Percentiles rank a stretch among this genome's conserved stretches.
Evolutionary conservation across 345 rosid species (phyloP).

Genomic region (Rhizophora apiculata): DNA sequence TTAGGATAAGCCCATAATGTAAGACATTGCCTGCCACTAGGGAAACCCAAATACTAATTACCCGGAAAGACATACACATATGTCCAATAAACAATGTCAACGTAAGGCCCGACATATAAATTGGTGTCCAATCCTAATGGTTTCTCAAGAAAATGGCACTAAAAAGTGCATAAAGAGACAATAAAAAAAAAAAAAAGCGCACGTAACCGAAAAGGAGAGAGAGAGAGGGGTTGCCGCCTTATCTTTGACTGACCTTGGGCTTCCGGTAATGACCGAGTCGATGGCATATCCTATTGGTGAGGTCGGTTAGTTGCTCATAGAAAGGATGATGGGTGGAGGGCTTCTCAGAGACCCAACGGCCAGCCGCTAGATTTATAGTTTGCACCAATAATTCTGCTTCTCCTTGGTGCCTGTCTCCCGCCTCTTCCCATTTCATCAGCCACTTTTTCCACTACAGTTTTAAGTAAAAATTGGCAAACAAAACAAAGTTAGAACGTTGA

Average conservation of each 20-base stretch:
- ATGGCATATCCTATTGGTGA: slow-evolving; percentile 42
- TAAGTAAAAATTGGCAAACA: neutral
- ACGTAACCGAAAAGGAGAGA: too few species aligned
- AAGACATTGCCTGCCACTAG: too few species aligned
- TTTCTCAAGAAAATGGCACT: too few species aligned
- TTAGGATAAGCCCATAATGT: too few species aligned
- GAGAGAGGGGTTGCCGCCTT: too few species aligned
- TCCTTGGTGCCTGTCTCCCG: slow-evolving; percentile 45
- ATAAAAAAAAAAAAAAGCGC: too few species aligned
- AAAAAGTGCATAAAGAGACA: too few species aligned
- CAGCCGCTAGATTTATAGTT: slow-evolving; percentile 42
- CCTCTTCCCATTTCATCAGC: slow-evolving; percentile 54
- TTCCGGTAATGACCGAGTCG: slow-evolving; percentile 27
- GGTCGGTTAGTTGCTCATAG: slow-evolving; percentile 35
- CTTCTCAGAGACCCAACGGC: slow-evolving; percentile 24
- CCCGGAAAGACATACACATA: too few species aligned
- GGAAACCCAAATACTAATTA: too few species aligned
- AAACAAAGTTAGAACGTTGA: neutral
- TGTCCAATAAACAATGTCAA: too few species aligned
- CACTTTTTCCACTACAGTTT: slow-evolving; percentile 67
- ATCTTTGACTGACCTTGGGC: slow-evolving; percentile 40
- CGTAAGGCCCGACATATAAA: too few species aligned
- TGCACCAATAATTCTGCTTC: slow-evolving; percentile 58
- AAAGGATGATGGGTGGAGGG: slow-evolving; percentile 32
- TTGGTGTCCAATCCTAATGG: neutral